Evolutionary conservation across 2,329 filamentous ascomycete species (phyloP), one percentile per base, ranked within the genome.

Genomic region (Xylariaceae sp.): DNA sequence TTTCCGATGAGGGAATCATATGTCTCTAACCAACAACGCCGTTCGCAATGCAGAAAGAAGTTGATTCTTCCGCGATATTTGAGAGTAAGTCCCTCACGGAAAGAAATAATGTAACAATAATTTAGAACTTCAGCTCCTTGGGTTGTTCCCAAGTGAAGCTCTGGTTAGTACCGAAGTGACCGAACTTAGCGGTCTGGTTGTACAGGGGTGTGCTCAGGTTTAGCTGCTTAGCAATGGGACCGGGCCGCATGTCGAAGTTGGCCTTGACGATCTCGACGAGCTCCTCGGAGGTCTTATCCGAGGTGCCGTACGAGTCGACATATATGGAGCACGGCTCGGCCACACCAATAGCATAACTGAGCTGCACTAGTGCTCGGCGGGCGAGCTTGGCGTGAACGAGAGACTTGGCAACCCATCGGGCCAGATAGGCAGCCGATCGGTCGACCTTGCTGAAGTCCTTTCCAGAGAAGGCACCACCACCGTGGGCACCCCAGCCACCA

Each of bases 391-490:
- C 89, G 70, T 86, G 79, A 67, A 99, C 91, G 63, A 99, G 85
- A 35, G 94, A 99, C 86, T 99, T 99, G 80, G 94, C 94, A 76
- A 99, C 92, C 94, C 94, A 99, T 75, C 94, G 92, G 67, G 85
- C 92, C 67, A 97, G 87, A 81, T 99, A 99, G 72, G 94, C 94
- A 65, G 94, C 94, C 48, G 94, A 97, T 70, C 94, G 91, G 75
- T 99, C 94, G 78, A 99, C 94, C 86, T 99, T 99, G 85, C 92
- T 97, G 87, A 97, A 99, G 78, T 99, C 94, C 88, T 99, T 99
- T 72, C 94, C 94, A 70, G 94, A 97, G 89, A 99, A 99, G 77
- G 94, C 94, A 88, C 94, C 94, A 83, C 94, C 94, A 84, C 94
- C 94, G 84, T 99, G 94, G 69, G 94, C 94, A 81, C 94, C 94